Evolutionary conservation across 768 basidiomycete genomes (phyloP).

Genomic region (Mrakia gelida): DNA sequence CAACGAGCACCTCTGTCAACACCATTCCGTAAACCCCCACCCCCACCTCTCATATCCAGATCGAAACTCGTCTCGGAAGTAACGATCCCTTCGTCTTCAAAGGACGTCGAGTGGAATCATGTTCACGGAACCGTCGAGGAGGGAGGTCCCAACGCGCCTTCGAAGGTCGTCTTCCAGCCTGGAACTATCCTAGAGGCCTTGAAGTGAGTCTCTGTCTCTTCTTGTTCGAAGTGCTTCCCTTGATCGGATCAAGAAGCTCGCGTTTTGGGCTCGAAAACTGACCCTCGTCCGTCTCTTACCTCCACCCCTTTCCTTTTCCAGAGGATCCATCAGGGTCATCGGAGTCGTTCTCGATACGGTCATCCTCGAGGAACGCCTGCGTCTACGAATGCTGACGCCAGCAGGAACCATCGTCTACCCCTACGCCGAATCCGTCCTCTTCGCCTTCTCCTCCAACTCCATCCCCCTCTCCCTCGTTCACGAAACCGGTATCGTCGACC

Average conservation of each 20-base stretch:
- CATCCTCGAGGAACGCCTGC: slow-evolving; percentile 11
- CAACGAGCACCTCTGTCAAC: background rate
- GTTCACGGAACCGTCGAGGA: slow-evolving; percentile 3
- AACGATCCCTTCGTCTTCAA: slow-evolving; percentile 5
- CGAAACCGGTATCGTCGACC: slow-evolving; percentile 25
- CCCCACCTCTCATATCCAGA: background rate
- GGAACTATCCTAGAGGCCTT: slow-evolving; percentile 17
- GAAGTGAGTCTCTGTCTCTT: background rate
- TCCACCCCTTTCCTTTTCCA: background rate
- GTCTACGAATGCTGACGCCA: slow-evolving; percentile 18
- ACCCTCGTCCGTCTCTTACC: background rate
- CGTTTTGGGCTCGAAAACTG: background rate
- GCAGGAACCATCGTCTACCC: slow-evolving; percentile 29
- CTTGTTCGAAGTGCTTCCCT: too few relatives aligned
- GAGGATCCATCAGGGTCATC: background rate
- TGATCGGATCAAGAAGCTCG: too few relatives aligned
- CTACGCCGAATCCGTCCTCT: slow-evolving; percentile 41
- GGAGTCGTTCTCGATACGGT: slow-evolving; percentile 32
- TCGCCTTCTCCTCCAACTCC: slow-evolving; percentile 39
- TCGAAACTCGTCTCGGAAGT: background rate
- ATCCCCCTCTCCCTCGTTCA: slow-evolving; percentile 33
- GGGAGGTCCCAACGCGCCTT: background rate
- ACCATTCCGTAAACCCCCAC: background rate
- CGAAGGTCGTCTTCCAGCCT: slow-evolving; percentile 14
- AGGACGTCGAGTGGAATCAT: background rate